Evolutionary conservation across 2,329 filamentous ascomycete species (phyloP).

Genomic region (Sporothrix phasma): DNA sequence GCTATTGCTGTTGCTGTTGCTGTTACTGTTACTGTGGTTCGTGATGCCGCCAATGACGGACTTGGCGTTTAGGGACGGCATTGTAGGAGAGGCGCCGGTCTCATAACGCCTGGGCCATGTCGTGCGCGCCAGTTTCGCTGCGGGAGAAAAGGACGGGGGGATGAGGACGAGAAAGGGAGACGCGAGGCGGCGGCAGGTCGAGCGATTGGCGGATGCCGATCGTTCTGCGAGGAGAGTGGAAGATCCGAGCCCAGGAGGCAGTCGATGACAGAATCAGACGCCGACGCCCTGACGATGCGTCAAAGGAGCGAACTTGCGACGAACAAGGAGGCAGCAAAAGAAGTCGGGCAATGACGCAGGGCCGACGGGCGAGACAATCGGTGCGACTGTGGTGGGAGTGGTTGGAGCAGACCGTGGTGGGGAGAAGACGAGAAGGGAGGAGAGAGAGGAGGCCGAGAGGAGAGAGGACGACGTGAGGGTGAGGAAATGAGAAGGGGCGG

Average conservation of each 20-base stretch:
- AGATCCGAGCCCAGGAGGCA: neutral
- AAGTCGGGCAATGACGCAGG: neutral
- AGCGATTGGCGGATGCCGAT: neutral
- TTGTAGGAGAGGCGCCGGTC: slow-evolving; percentile 18
- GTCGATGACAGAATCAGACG: neutral
- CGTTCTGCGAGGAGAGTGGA: neutral
- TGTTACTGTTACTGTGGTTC: slow-evolving; percentile 35
- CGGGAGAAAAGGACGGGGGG: neutral
- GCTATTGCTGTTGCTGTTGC: slow-evolving; percentile 7
- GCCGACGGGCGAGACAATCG: neutral
- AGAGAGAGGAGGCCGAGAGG: neutral
- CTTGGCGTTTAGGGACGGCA: slow-evolving; percentile 38
- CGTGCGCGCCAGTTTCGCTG: slow-evolving; percentile 18
- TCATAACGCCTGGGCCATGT: slow-evolving; percentile 22
- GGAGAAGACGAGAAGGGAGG: neutral
- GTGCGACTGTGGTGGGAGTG: neutral
- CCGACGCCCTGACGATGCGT: neutral
- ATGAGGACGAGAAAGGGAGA: neutral
- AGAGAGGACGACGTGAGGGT: neutral
- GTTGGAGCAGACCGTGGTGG: neutral
- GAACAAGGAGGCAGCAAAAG: neutral
- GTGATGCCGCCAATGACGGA: slow-evolving; percentile 45
- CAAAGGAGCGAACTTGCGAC: neutral
- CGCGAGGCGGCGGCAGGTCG: neutral
- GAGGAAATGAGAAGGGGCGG: neutral